Evolutionary conservation across 495 filamentous ascomycete genomes (phyloP), one percentile per base, ranked within the genome.

Genomic region (Aspergillus ellipticus): DNA sequence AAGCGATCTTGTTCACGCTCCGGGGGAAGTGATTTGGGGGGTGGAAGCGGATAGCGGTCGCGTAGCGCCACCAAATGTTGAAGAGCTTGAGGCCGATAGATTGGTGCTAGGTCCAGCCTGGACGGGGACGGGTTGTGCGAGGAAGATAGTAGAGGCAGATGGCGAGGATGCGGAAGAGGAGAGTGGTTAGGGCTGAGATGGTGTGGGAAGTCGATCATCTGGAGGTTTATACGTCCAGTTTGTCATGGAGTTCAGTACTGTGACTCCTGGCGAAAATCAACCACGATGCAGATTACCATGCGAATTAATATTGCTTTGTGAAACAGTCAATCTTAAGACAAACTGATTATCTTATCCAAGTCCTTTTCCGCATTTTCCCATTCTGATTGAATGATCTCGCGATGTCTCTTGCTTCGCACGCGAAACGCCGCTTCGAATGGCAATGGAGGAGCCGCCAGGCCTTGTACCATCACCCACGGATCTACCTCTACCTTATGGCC

Each of bases 121-220:
- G 31, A 33, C 13, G 31, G 6, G 31, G 31, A 33, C 31, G 31
- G 6, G 31, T 33, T 8, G 13, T 13, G 9, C 13, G 9, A 13
- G 31, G 31, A 13, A 33, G 2, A 13, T 33, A 33, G 31, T 33
- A 33, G 63, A 33, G 67, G 62, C 0, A 78, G 66, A 55, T 74
- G 71, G 22, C 31, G 31, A 33, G 31, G 31, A 33, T 33, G 31
- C 31, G 31, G 31, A 33, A 3, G 7, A 13, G 31, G 31, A 33
- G 31, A 33, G 31, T 33, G 7, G 31, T 33, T 8, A 33, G 31
- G 31, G n/a, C n/a, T n/a, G n/a, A n/a, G n/a, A n/a, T n/a, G n/a
- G n/a, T n/a, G n/a, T n/a, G n/a, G n/a, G n/a, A n/a, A n/a, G n/a
- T n/a, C n/a, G n/a, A n/a, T n/a, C n/a, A n/a, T n/a, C n/a, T n/a